phyloP scores from a whole-genome alignment of 768 basidiomycete species.

The Coprinopsis cinerea region DNA sequence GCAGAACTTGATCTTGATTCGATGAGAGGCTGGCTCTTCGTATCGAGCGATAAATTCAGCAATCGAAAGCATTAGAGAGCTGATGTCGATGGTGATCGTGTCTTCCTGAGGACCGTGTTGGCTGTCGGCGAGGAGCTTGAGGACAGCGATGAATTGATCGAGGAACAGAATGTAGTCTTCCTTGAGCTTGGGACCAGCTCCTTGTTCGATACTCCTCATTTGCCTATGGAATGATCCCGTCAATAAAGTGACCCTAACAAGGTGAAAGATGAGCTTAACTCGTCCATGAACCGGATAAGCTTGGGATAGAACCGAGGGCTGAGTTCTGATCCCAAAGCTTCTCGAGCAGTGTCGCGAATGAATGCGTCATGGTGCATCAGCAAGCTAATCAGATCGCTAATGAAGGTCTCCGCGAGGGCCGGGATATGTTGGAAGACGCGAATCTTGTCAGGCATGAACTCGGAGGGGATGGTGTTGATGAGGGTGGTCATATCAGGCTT shows the following conservation, averaged over 20 bases:
- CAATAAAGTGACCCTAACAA: constrained; percentile 3
- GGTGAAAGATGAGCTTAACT: constrained; percentile 33
- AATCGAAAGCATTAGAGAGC: constrained; percentile 50
- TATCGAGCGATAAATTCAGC: constrained; percentile 64
- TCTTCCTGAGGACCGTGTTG: constrained; percentile 53
- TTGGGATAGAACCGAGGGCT: constrained; percentile 62
- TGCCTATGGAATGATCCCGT: constrained; percentile 35
- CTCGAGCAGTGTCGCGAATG: constrained; percentile 73
- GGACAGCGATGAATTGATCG: constrained; percentile 73
- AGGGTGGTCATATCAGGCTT: constrained; percentile 45
- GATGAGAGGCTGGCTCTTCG: constrained; percentile 43
- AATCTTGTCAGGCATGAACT: constrained; percentile 65
- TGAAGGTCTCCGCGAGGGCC: constrained; percentile 57
- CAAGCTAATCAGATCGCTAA: constrained; percentile 62
- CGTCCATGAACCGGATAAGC: constrained; percentile 66
- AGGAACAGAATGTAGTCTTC: constrained; percentile 49
- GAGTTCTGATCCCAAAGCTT: constrained; percentile 76
- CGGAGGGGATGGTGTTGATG: constrained; percentile 45
- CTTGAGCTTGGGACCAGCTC: constrained; percentile 35
- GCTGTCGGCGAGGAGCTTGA: constrained; percentile 78
- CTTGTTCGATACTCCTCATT: constrained; percentile 45
- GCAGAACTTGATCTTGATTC: constrained; percentile 75
- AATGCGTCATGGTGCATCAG: constrained; percentile 57
- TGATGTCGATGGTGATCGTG: constrained; percentile 57
- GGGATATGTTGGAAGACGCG: constrained; percentile 56